phyloP scores from a whole-genome alignment of 78 protist species.

The Trichosphaerium sp. region DNA sequence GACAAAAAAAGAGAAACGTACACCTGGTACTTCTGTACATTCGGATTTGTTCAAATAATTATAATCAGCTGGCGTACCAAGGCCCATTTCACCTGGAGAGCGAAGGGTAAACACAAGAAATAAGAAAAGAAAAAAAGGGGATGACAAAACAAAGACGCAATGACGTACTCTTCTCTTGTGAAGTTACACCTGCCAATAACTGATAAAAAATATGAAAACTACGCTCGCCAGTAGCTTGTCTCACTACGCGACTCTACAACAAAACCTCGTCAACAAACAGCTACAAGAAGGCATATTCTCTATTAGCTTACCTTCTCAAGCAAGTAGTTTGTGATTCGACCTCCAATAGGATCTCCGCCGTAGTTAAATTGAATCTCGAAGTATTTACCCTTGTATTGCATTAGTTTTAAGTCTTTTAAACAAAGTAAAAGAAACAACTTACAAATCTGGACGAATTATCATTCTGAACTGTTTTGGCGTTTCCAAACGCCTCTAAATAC shows the following conservation, averaged over 20 bases:
- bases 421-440: background rate
- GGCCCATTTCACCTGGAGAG: background rate
- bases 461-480: constrained; percentile 47
- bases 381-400: constrained; percentile 18
- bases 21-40: too few relatives aligned
- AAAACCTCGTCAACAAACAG: constrained; percentile 26
- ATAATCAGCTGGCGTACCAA: background rate
- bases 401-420: too few relatives aligned
- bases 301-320: constrained; percentile 36
- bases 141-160: background rate
- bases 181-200: constrained; percentile 44
- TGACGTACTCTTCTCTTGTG: constrained; percentile 15
- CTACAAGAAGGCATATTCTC: too few relatives aligned
- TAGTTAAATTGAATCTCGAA: constrained; percentile 48
- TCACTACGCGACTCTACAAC: constrained; percentile 74
- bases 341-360: constrained; percentile 70
- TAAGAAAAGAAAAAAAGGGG: background rate
- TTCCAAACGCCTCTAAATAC: background rate
- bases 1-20: too few relatives aligned
- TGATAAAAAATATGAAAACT: constrained; percentile 84
- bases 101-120: background rate
- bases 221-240: constrained; percentile 71
- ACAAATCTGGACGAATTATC: constrained; percentile 32
- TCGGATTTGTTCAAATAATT: too few relatives aligned
- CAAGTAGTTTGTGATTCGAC: constrained; percentile 50